Conservation (phyloP, 306 rosid genomes). For the Argentina anserina region DNA sequence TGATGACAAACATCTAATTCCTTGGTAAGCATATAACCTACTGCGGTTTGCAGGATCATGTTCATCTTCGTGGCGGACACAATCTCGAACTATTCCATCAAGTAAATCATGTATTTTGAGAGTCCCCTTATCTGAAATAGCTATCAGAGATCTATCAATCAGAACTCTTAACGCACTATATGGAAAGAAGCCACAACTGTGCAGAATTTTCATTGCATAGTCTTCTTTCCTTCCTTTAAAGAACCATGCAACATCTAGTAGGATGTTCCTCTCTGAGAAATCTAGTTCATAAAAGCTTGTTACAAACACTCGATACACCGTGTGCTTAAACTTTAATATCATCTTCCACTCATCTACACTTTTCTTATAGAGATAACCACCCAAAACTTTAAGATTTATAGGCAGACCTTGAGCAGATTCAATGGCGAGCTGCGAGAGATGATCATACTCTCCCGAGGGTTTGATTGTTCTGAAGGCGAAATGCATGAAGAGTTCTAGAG, state of each 20-base stretch:
- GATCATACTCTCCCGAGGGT: not conserved
- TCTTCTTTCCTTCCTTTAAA: constrained; percentile 35
- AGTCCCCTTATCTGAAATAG: not conserved
- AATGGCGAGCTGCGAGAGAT: not conserved
- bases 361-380: not conserved
- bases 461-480: constrained; percentile 8
- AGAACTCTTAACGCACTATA: constrained; percentile 29
- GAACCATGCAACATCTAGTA: constrained; percentile 32
- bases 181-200: constrained; percentile 22
- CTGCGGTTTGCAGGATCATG: not conserved
- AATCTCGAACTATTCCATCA: constrained; percentile 20
- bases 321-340: not conserved
- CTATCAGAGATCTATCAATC: constrained; percentile 35
- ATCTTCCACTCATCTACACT: not conserved
- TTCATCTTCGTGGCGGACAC: not conserved
- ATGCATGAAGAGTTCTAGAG: constrained; percentile 6
- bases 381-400: constrained; percentile 19
- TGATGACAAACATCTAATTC: constrained; percentile 18
- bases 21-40: not conserved
- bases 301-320: not conserved
- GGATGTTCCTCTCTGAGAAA: constrained; percentile 13
- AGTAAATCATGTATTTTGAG: constrained; percentile 34
- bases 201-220: constrained; percentile 15
- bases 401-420: constrained; percentile 16
- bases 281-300: constrained; percentile 15